Base-by-base conservation (phyloP, 1,284 basidiomycete genomes). In the Boletus semigastroideus region DNA sequence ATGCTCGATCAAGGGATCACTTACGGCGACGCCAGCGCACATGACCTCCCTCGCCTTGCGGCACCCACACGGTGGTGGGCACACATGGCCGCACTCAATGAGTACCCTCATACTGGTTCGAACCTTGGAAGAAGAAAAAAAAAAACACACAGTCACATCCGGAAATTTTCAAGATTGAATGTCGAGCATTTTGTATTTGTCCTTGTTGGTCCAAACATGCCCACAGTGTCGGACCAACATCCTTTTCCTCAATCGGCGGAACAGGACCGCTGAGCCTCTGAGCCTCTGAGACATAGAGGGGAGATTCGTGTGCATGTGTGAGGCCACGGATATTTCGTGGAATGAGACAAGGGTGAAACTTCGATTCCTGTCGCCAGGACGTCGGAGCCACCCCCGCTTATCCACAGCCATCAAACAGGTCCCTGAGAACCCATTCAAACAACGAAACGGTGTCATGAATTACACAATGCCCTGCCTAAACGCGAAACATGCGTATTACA, bases 401-500 rank as follows among this genome's bases (percentile, higher is more conserved):
- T 22, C 14, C 27, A 25, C 49, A 30, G 31, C 31, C 31, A 6
- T 39, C 36, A 31, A 25, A n/a, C 13, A 5, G 30, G 19, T 41
- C 25, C 33, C 33, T 34, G 33, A n/a, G 34, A 36, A 34, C 16
- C 33, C 16, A n/a, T 8, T 34, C 16, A 8, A 34, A n/a, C 33
- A 31, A 33, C 30, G 6, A 36, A 10, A 25, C 22, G 27, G n/a
- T 38, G 37, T 36, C 27, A 48, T 54, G 42, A 14, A 63, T 51
- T 63, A 49, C 34, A 36, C 55, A 14, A 46, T 39, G 28, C 11
- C 14, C 42, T 42, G 20, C 40, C 37, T 44, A 45, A 25, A 33
- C 17, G 47, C 46, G 49, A 49, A 45, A 56, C 41, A 40, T 27
- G 19, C 34, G 49, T 52, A 66, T 54, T 63, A 66, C 43, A 60